These are phyloP conservation scores for Xenosphaeropsis pyriputrescens DNA, from an alignment of 2,329 filamentous ascomycete genomes.

Conservation along the genomic window DNA sequence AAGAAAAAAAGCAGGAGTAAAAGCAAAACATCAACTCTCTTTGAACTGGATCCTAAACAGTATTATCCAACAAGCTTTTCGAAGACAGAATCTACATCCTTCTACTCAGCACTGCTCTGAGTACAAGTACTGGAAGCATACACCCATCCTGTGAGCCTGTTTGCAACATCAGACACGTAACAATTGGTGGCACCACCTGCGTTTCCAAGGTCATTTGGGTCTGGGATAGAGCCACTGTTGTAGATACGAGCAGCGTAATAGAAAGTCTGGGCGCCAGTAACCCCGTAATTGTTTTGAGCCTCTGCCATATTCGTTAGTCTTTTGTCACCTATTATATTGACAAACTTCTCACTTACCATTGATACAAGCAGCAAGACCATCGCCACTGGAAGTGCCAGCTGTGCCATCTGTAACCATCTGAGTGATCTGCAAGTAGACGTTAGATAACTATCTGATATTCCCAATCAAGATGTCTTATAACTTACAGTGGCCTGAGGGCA, in stretches of 20 bases:
- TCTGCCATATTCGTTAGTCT: neutral
- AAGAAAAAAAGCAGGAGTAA: too few relatives aligned
- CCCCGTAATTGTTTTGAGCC: slow-evolving; percentile 2
- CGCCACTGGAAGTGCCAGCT: slow-evolving; percentile 12
- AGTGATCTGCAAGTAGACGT: slow-evolving; percentile 6
- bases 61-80: too few relatives aligned
- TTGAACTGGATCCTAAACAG: too few relatives aligned
- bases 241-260: slow-evolving; percentile 23
- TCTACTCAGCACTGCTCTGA: too few relatives aligned
- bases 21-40: too few relatives aligned
- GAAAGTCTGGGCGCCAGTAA: slow-evolving; percentile 13
- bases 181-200: slow-evolving; percentile 9
- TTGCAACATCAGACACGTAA: slow-evolving; percentile 12
- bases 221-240: slow-evolving; percentile 22
- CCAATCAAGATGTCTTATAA: too few relatives aligned
- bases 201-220: slow-evolving; percentile 17
- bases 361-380: slow-evolving; percentile 12
- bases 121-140: neutral
- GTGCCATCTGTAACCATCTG: slow-evolving; percentile 18
- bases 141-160: slow-evolving; percentile 9
- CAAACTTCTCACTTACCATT: neutral
- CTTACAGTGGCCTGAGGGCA: neutral
- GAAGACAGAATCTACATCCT: too few relatives aligned
- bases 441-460: too few relatives aligned
- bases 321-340: neutral